Conservation (phyloP, 805 yeast species). For the Candida germanica region DNA sequence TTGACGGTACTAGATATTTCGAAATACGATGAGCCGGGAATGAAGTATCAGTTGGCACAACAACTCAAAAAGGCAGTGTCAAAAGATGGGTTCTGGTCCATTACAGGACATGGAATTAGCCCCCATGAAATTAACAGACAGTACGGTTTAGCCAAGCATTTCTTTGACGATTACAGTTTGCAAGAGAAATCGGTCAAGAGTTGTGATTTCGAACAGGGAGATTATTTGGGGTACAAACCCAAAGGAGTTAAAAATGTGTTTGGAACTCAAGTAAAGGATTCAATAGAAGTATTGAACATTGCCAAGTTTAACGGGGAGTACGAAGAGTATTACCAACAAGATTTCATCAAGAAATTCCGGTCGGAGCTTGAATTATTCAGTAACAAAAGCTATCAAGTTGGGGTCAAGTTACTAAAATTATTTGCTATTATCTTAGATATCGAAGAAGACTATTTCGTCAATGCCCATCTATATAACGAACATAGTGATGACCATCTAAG, state of each 20-base stretch:
- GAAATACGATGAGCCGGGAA: constrained; percentile 23
- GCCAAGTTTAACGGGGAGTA: constrained; percentile 26
- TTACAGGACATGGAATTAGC: constrained; percentile 22
- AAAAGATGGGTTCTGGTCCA: constrained; percentile 32
- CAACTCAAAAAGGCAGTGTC: constrained; percentile 25
- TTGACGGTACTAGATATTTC: constrained; percentile 25
- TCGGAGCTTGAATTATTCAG: constrained; percentile 20
- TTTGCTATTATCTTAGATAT: constrained; percentile 34
- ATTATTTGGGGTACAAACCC: constrained; percentile 32
- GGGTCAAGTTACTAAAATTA: constrained; percentile 18
- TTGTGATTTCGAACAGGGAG: constrained; percentile 26
- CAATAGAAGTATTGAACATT: constrained; percentile 29
- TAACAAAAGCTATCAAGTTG: constrained; percentile 17
- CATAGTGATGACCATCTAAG: constrained; percentile 33
- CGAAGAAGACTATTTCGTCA: constrained; percentile 28
- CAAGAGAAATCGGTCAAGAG: constrained; percentile 24
- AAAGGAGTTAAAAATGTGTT: constrained; percentile 29
- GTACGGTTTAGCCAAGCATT: constrained; percentile 26
- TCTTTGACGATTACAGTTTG: constrained; percentile 22
- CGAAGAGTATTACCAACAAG: constrained; percentile 16
- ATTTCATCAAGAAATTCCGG: constrained; percentile 18
- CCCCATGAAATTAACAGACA: constrained; percentile 23
- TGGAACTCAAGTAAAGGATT: constrained; percentile 26
- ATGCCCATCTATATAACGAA: constrained; percentile 28
- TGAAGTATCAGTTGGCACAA: constrained; percentile 24